These are phyloP conservation scores for Hypoxylon sp. DNA, from an alignment of 2,329 filamentous ascomycete genomes.

Conservation along the genomic window DNA sequence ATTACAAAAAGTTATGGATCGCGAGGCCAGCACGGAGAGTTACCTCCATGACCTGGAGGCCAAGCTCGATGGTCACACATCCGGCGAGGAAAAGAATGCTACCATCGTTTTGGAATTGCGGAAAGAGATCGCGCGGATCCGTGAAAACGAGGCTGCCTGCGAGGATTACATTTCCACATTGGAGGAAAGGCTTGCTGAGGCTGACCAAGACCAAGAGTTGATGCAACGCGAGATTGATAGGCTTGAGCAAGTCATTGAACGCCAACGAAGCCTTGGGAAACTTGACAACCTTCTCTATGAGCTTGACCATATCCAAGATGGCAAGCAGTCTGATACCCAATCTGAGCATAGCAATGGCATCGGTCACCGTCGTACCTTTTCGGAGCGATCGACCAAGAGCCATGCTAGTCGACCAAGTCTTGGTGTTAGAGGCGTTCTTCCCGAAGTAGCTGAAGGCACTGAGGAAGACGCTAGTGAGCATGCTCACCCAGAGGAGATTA, in stretches of 20 bases:
- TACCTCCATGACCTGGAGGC: conserved; percentile 94
- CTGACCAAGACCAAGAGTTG: conserved; percentile 94
- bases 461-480: conserved; percentile 52
- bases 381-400: conserved; percentile 70
- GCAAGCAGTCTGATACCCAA: conserved; percentile 59
- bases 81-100: conserved; percentile 92
- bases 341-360: conserved; percentile 58
- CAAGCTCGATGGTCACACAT: conserved; percentile 90
- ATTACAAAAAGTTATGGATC: conserved; percentile 92
- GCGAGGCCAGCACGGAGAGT: conserved; percentile 90
- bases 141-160: conserved; percentile 89
- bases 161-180: conserved; percentile 98
- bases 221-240: conserved; percentile 98
- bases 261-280: conserved; percentile 94
- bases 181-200: conserved; percentile 94
- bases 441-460: conserved; percentile 64
- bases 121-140: conserved; percentile 88
- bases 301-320: conserved; percentile 81
- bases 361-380: conserved; percentile 62
- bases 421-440: conserved; percentile 67
- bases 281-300: conserved; percentile 93
- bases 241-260: conserved; percentile 93
- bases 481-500: conserved; percentile 25
- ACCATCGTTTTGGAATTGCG: conserved; percentile 88
- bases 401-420: conserved; percentile 69